Evolutionary conservation across 495 filamentous ascomycete genomes (phyloP).

Genomic region (Hypoxylon fragiforme): DNA sequence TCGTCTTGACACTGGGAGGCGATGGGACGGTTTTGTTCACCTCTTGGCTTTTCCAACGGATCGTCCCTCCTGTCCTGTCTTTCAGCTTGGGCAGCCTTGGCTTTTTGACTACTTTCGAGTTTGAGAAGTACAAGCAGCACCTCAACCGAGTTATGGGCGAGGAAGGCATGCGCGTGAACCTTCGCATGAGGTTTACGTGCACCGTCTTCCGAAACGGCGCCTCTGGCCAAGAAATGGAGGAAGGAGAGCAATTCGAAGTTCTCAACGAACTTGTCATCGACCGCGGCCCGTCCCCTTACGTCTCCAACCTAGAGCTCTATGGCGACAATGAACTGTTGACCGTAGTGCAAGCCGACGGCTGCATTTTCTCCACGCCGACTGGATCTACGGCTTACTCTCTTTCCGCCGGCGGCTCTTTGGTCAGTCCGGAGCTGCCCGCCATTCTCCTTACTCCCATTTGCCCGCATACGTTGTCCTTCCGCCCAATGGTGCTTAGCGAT

Average conservation of each 20-base stretch:
- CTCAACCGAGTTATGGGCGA: constrained; percentile 87
- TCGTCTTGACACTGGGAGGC: constrained; percentile 88
- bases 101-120: constrained; percentile 93
- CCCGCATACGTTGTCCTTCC: constrained; percentile 93
- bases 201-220: constrained; percentile 76
- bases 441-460: constrained; percentile 98
- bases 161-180: constrained; percentile 88
- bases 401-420: constrained; percentile 91
- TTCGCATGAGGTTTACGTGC: constrained; percentile 97
- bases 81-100: constrained; percentile 89
- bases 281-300: constrained; percentile 93
- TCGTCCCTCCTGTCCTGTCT: constrained; percentile 86
- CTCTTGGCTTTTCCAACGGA: constrained; percentile 90
- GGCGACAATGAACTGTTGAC: constrained; percentile 91
- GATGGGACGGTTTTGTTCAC: constrained; percentile 93
- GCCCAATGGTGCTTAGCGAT: constrained; percentile 98
- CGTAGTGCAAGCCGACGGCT: constrained; percentile 92
- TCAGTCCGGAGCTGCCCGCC: constrained; percentile 95
- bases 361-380: constrained; percentile 95
- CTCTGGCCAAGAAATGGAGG: constrained; percentile 58
- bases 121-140: constrained; percentile 75
- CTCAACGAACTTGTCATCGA: constrained; percentile 98
- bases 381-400: constrained; percentile 95
- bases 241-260: constrained; percentile 89
- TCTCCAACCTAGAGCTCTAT: constrained; percentile 93